Evolutionary conservation across 2,329 filamentous ascomycete species (phyloP).

Genomic region (Calonectria pseudoturangicola): DNA sequence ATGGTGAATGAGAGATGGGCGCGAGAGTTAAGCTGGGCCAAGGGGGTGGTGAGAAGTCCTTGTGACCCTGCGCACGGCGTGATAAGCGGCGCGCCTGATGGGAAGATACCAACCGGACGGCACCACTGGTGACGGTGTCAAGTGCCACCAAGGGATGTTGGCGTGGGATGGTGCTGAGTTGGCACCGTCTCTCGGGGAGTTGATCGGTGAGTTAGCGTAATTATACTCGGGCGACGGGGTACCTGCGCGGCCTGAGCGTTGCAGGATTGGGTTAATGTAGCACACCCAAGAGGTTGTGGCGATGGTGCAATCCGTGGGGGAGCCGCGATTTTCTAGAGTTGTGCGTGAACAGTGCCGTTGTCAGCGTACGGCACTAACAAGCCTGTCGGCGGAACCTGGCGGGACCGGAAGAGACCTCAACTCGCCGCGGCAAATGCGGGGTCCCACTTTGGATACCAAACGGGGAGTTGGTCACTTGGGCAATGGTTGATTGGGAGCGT

Average conservation of each 20-base stretch:
- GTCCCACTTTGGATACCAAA: conserved; percentile 38
- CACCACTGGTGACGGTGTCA: conserved; percentile 21
- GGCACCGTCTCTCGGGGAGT: conserved; percentile 38
- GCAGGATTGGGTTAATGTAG: conserved; percentile 39
- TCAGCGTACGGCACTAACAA: conserved; percentile 47
- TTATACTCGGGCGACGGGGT: conserved; percentile 31
- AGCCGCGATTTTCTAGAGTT: conserved; percentile 50
- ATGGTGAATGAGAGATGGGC: conserved; percentile 50
- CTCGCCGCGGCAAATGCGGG: conserved; percentile 47
- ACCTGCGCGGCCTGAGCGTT: conserved; percentile 21
- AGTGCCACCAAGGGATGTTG: conserved; percentile 38
- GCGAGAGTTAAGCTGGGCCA: conserved; percentile 31
- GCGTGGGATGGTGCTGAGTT: conserved; percentile 36
- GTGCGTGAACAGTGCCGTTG: conserved; percentile 43
- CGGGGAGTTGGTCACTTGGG: conserved; percentile 32
- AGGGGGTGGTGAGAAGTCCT: conserved; percentile 12
- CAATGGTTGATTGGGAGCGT: background rate
- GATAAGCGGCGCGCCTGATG: conserved; percentile 3
- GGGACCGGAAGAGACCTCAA: conserved; percentile 41
- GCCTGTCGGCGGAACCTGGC: conserved; percentile 11
- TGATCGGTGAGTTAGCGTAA: conserved; percentile 36
- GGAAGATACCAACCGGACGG: conserved; percentile 22
- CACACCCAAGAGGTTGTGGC: conserved; percentile 43
- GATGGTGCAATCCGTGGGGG: conserved; percentile 53
- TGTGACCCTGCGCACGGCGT: conserved; percentile 19